Conservation (phyloP, 192 early-diverging fungal genomes). For the Tieghemiomyces parasiticus region DNA sequence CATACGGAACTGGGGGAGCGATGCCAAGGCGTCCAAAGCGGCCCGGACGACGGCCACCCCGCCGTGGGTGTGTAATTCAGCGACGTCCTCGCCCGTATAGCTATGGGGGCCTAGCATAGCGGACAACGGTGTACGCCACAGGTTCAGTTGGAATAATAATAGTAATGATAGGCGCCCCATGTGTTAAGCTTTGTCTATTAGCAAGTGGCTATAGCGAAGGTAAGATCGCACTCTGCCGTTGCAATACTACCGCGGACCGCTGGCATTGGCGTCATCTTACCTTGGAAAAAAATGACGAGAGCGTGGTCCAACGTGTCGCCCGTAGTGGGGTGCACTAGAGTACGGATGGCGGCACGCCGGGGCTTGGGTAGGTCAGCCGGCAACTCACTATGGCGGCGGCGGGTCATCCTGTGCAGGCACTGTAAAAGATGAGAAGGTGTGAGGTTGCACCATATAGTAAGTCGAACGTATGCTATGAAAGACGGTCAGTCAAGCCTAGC, state of each 20-base stretch:
- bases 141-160: not conserved
- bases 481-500: too few species aligned
- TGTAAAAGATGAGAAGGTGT: too few species aligned
- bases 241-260: not conserved
- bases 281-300: slow-evolving; percentile 39
- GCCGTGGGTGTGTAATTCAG: slow-evolving; percentile 62
- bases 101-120: slow-evolving; percentile 33
- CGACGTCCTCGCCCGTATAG: slow-evolving; percentile 62
- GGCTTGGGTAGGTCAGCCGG: too few species aligned
- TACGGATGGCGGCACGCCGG: too few species aligned
- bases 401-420: too few species aligned
- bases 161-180: not conserved
- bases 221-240: not conserved
- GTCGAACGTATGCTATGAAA: too few species aligned
- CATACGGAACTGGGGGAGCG: slow-evolving; percentile 32
- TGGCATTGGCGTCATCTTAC: slow-evolving; percentile 12
- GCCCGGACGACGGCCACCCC: slow-evolving; percentile 48
- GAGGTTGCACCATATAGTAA: too few species aligned
- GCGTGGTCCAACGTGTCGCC: slow-evolving; percentile 39
- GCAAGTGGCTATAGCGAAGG: not conserved
- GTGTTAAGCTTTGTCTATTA: not conserved
- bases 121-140: not conserved
- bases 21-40: slow-evolving; percentile 33
- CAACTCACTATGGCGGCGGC: too few species aligned
- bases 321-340: slow-evolving; percentile 27